A percentile compares a stretch with the other conserved stretches of the same genome.
Evolutionary conservation across 2,329 filamentous ascomycete genomes (phyloP).

Genomic region (Pseudomassariella vexata): DNA sequence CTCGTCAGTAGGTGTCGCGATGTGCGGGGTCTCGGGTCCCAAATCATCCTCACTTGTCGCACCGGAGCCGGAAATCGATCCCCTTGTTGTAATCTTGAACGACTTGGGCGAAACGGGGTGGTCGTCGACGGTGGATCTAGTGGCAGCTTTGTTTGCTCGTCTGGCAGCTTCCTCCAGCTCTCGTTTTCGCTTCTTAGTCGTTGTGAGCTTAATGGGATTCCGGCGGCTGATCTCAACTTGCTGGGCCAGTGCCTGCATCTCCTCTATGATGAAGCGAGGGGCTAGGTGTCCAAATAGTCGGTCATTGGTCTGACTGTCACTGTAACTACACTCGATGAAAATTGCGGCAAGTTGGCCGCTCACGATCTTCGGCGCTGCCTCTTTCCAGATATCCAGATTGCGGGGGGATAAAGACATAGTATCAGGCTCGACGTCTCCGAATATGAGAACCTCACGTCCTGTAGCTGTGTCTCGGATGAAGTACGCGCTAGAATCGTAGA

Average conservation of each 20-base stretch:
- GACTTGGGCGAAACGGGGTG: constrained; percentile 49
- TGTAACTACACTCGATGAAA: constrained; percentile 94
- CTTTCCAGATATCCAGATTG: constrained; percentile 78
- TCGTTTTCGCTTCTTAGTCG: constrained; percentile 62
- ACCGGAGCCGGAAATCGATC: constrained; percentile 11
- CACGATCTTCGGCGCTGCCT: constrained; percentile 80
- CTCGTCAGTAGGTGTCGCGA: constrained; percentile 42
- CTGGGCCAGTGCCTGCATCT: constrained; percentile 65
- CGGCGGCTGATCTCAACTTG: constrained; percentile 57
- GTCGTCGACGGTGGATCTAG: constrained; percentile 25
- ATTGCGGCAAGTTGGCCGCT: constrained; percentile 69
- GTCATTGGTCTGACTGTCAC: constrained; percentile 70
- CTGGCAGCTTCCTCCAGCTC: constrained; percentile 27
- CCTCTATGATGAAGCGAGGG: constrained; percentile 74
- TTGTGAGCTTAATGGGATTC: constrained; percentile 35
- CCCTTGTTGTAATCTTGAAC: constrained; percentile 22
- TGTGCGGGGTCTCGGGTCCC: constrained; percentile 32
- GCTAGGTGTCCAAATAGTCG: constrained; percentile 85
- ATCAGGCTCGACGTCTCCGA: constrained; percentile 94
- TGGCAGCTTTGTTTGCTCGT: constrained; percentile 9
- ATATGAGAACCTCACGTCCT: constrained; percentile 78
- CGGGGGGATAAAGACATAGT: constrained; percentile 74
- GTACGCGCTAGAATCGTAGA: constrained; percentile 86
- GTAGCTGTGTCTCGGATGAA: constrained; percentile 76
- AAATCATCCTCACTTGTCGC: no score